Percentiles rank a stretch among this genome's conserved stretches.
Conservation (phyloP, 805 yeast genomes). For the Candida boleticola region DNA sequence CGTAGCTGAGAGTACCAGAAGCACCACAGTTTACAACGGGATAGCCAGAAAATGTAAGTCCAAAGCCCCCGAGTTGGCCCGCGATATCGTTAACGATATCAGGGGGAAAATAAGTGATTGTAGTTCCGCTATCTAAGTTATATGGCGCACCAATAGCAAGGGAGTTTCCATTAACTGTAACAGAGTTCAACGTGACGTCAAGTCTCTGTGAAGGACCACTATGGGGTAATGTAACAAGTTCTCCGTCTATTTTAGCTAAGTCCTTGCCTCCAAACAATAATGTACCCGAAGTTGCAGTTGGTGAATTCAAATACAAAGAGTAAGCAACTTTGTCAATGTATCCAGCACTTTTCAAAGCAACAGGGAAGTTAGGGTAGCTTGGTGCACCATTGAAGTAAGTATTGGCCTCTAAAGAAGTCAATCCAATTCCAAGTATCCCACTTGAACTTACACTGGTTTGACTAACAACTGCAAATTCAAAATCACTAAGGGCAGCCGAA, state of each 20-base stretch:
- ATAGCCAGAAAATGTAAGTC: conserved; percentile 32
- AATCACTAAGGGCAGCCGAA: neutral
- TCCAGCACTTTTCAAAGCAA: conserved; percentile 31
- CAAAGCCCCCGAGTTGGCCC: conserved; percentile 21
- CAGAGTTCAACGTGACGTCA: neutral
- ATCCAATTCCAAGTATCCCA: conserved; percentile 7
- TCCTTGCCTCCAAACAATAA: conserved; percentile 29
- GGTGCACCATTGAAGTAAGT: conserved; percentile 2
- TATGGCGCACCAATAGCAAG: neutral
- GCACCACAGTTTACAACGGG: neutral
- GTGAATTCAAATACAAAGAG: conserved; percentile 33
- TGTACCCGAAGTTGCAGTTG: conserved; percentile 20
- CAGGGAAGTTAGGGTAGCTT: conserved; percentile 34
- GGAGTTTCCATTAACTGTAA: neutral
- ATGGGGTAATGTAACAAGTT: conserved; percentile 31
- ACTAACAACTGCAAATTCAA: conserved; percentile 5
- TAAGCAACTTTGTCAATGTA: conserved; percentile 33
- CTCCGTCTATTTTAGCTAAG: conserved; percentile 20
- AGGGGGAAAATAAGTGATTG: conserved; percentile 46
- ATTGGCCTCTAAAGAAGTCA: conserved; percentile 2
- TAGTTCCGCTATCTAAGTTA: conserved; percentile 58
- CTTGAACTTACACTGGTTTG: neutral
- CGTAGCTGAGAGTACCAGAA: conserved; percentile 5
- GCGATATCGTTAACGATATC: neutral
- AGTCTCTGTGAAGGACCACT: neutral